Percentiles rank a stretch among this genome's conserved stretches.
phyloP scores from a whole-genome alignment of 176 grass and related monocot species.

The Poa pratensis region DNA sequence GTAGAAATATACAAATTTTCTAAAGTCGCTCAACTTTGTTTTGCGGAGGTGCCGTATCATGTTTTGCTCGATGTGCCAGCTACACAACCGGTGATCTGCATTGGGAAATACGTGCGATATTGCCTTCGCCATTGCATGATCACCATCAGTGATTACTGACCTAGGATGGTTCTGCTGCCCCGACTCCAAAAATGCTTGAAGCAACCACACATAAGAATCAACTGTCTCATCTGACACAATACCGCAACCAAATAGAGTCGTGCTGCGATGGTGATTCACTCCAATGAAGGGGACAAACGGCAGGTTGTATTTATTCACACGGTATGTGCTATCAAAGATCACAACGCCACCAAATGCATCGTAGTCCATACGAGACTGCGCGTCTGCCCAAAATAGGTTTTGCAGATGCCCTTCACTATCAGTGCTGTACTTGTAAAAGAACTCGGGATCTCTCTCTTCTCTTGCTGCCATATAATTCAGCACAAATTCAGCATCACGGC shows the following conservation, averaged over 20 bases:
- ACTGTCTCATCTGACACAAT: neutral
- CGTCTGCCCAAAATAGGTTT: neutral
- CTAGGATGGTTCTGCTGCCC: neutral
- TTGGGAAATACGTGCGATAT: neutral
- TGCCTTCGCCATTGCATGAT: neutral
- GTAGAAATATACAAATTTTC: neutral
- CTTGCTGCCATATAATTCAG: neutral
- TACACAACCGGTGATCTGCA: neutral
- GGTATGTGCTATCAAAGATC: neutral
- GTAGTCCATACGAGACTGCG: neutral
- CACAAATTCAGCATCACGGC: neutral
- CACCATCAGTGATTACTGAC: neutral
- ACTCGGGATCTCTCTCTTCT: neutral
- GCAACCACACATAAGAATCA: neutral
- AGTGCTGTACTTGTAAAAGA: neutral
- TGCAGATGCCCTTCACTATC: neutral
- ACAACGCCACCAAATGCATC: neutral
- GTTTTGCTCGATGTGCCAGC: neutral
- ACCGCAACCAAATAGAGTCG: neutral
- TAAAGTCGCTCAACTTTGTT: neutral
- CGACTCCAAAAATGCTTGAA: neutral
- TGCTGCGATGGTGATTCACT: neutral
- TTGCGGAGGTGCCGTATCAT: neutral
- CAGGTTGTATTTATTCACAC: neutral
- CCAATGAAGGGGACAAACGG: neutral